A percentile compares a stretch with the other conserved stretches of the same genome.
Conservation (phyloP, 371 early-diverging fungal genomes). For the Mucor velutinosus region DNA sequence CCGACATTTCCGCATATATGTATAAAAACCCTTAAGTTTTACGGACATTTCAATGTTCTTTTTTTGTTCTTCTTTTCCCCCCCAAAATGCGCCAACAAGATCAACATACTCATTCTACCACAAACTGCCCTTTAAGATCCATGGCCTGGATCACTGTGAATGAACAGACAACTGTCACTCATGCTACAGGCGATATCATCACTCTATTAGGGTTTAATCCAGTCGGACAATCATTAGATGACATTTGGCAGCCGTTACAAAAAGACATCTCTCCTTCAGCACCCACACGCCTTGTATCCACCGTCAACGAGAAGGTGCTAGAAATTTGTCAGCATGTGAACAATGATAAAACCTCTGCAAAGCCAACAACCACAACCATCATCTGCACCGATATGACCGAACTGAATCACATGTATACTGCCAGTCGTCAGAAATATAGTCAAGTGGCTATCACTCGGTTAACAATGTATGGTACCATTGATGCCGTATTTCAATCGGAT, state of each 20-base stretch:
- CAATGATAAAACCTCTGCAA: background rate
- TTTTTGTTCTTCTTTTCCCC: background rate
- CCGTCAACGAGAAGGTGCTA: background rate
- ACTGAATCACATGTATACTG: conserved; percentile 11
- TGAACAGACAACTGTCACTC: conserved; percentile 4
- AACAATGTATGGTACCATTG: conserved; percentile 33
- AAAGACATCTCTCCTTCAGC: conserved; percentile 6
- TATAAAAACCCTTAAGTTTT: background rate
- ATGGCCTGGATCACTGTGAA: conserved; percentile 23
- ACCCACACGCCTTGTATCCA: conserved; percentile 3
- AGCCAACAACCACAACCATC: background rate
- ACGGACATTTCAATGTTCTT: background rate
- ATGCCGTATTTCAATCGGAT: conserved; percentile 12
- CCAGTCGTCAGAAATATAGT: background rate
- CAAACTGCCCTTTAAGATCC: conserved; percentile 25
- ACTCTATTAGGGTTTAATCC: conserved; percentile 14
- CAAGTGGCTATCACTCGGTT: conserved; percentile 20
- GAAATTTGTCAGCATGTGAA: conserved; percentile 14
- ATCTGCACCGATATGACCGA: conserved; percentile 25
- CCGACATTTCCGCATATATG: background rate
- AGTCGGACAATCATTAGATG: conserved; percentile 4
- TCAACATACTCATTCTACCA: conserved; percentile 4
- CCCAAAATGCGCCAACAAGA: background rate
- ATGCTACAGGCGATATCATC: conserved; percentile 19
- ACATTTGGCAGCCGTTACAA: conserved; percentile 8